These are phyloP conservation scores for Pythium inflatum DNA, from an alignment of 352 stramenopile genomes.

Conservation along the genomic window DNA sequence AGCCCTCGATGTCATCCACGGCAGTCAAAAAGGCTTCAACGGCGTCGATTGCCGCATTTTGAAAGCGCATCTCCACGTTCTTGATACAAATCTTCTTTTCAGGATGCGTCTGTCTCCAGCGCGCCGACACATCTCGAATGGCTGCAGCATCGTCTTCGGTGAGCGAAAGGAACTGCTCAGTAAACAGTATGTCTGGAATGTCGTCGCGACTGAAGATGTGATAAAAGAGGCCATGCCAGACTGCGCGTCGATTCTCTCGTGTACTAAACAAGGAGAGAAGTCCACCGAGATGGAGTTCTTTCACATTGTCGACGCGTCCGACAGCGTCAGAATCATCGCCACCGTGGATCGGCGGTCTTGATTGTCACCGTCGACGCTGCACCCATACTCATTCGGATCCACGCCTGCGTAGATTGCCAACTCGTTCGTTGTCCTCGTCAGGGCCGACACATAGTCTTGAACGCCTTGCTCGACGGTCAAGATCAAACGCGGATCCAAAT, in stretches of 20 bases:
- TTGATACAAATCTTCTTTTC: neutral
- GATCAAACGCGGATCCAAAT: no score
- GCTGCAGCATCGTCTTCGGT: neutral
- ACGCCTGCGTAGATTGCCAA: constrained; percentile 3
- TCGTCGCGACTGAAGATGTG: neutral
- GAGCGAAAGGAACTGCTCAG: neutral
- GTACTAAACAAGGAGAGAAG: constrained; percentile 2
- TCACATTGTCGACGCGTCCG: neutral
- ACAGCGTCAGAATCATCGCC: constrained; percentile 1
- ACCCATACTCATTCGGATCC: neutral
- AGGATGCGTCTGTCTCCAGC: neutral
- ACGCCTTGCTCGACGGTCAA: no score
- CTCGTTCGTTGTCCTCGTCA: neutral
- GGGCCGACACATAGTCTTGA: neutral
- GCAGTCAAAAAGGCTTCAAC: neutral
- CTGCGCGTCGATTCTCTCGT: neutral
- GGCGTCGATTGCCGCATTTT: neutral
- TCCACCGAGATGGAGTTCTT: constrained; percentile 1
- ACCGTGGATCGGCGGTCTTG: constrained; percentile 9
- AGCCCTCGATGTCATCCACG: constrained; percentile 3
- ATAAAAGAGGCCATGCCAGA: neutral
- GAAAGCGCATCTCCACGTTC: neutral
- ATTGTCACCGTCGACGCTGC: neutral
- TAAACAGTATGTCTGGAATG: neutral
- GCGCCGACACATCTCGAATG: neutral